Percentiles rank a stretch among this genome's conserved stretches.
These are phyloP conservation scores for Carex kokanica DNA, from an alignment of 176 grass and related monocot species.

Conservation along the genomic window DNA sequence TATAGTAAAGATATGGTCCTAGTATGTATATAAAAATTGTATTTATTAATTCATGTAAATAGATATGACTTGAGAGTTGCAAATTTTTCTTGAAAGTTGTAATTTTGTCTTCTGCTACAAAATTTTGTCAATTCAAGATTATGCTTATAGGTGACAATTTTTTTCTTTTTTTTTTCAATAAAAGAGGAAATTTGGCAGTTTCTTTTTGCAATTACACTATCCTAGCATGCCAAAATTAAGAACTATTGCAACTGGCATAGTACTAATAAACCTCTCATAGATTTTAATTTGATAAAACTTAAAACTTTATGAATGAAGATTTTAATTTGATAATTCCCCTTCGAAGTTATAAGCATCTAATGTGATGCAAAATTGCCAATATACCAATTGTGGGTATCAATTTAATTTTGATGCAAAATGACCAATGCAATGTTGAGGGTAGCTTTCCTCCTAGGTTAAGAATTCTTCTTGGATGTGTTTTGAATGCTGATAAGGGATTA, in stretches of 20 bases:
- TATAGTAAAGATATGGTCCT: background rate
- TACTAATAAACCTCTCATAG: too few relatives aligned
- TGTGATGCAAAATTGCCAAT: too few relatives aligned
- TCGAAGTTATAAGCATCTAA: too few relatives aligned
- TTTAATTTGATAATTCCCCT: too few relatives aligned
- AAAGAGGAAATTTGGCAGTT: too few relatives aligned
- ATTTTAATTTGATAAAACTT: too few relatives aligned
- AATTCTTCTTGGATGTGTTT: background rate
- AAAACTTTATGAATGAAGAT: too few relatives aligned
- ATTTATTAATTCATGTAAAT: background rate
- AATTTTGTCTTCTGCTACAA: background rate
- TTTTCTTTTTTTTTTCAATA: too few relatives aligned
- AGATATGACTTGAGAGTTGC: background rate
- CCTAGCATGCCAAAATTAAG: too few relatives aligned
- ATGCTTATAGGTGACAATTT: background rate
- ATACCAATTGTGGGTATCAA: background rate
- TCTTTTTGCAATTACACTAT: too few relatives aligned
- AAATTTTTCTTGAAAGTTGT: background rate
- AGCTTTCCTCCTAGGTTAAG: background rate
- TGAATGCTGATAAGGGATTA: too few relatives aligned
- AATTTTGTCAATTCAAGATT: background rate
- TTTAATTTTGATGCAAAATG: background rate
- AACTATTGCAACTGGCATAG: too few relatives aligned
- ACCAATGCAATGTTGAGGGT: background rate
- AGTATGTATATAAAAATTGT: background rate